Evolutionary conservation across 306 rosid genomes (phyloP).

Genomic region (Morella rubra): DNA sequence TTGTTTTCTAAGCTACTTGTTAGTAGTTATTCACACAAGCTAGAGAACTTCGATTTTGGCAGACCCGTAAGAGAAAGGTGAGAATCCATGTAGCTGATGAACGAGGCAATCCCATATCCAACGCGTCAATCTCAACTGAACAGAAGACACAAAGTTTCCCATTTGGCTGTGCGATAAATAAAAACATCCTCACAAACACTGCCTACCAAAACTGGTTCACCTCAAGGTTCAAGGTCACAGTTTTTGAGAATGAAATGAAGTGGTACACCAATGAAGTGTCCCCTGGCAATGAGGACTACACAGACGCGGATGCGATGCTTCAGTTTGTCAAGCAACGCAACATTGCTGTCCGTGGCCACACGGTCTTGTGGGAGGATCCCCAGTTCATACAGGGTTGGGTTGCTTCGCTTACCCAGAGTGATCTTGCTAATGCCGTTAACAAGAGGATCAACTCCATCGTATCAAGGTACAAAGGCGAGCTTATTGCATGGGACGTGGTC

Average conservation of each 20-base stretch:
- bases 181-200: conserved; percentile 45
- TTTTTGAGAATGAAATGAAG: conserved; percentile 76
- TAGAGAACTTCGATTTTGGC: not conserved
- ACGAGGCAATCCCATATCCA: conserved; percentile 50
- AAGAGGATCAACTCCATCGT: conserved; percentile 48
- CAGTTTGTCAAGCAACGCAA: conserved; percentile 39
- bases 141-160: conserved; percentile 40
- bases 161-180: conserved; percentile 57
- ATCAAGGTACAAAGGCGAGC: conserved; percentile 51
- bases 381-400: conserved; percentile 50
- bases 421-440: conserved; percentile 34
- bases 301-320: conserved; percentile 54
- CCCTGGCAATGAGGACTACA: conserved; percentile 48
- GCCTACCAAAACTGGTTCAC: conserved; percentile 68
- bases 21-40: no score
- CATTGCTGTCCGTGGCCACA: conserved; percentile 69
- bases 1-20: no score
- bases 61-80: conserved; percentile 59
- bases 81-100: conserved; percentile 41
- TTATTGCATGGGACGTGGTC: conserved; percentile 77
- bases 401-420: conserved; percentile 31
- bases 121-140: conserved; percentile 41
- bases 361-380: conserved; percentile 68
- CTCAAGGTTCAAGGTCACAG: conserved; percentile 58
- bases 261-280: conserved; percentile 59